Evolutionary conservation across 345 rosid genomes (phyloP).

Genomic region (Geranium rotundifolium): DNA sequence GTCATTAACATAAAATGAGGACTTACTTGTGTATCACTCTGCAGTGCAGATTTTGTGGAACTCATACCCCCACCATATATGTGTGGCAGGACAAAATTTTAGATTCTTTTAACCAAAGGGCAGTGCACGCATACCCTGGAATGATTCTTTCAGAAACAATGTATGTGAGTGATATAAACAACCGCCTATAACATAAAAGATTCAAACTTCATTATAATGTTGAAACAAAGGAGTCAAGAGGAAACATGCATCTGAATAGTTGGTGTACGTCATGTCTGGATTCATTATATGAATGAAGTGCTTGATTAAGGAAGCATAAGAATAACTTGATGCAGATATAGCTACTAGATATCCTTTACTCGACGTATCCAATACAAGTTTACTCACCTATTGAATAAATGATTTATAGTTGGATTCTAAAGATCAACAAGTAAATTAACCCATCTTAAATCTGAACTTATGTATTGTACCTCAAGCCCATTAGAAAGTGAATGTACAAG

Average conservation of each 20-base stretch:
- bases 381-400: conserved; percentile 43
- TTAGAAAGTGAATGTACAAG: too few relatives aligned
- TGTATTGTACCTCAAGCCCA: too few relatives aligned
- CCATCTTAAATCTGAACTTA: neutral
- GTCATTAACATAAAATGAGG: conserved; percentile 2
- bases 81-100: conserved; percentile 5
- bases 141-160: conserved; percentile 87
- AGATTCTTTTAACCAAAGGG: neutral
- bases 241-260: neutral
- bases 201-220: conserved; percentile 11
- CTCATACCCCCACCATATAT: conserved; percentile 99
- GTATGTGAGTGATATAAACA: too few relatives aligned
- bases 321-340: conserved; percentile 88
- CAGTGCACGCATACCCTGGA: conserved; percentile 55
- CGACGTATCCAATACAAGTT: conserved; percentile 87
- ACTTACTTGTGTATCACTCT: too few relatives aligned
- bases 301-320: conserved; percentile 70
- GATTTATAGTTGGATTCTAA: neutral
- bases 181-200: conserved; percentile 51
- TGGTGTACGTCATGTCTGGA: conserved; percentile 39
- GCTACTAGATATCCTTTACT: conserved; percentile 93
- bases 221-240: too few relatives aligned
- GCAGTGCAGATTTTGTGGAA: too few relatives aligned
- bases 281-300: conserved; percentile 91
- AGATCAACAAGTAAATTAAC: neutral